Evolutionary conservation across 495 filamentous ascomycete species (phyloP).

Genomic region (Lichina pygmaea): DNA sequence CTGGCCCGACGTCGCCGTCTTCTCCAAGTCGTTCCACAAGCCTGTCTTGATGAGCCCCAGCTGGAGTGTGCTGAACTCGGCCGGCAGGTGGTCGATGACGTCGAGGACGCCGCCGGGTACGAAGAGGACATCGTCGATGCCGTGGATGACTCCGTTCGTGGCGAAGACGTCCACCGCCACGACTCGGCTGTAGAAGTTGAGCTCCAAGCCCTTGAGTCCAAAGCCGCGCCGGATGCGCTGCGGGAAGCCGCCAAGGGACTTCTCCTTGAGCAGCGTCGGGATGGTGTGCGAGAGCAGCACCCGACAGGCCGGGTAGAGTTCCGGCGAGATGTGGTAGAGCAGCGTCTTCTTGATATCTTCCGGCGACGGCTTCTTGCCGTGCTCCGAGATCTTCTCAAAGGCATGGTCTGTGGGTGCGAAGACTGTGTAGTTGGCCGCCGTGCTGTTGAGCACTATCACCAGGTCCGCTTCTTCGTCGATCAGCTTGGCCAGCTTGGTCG

Average conservation of each 20-base stretch:
- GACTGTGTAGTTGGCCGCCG: conserved; percentile 40
- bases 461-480: conserved; percentile 45
- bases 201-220: conserved; percentile 24
- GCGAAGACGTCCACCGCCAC: conserved; percentile 34
- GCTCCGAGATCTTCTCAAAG: conserved; percentile 36
- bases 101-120: conserved; percentile 35
- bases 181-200: conserved; percentile 51
- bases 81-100: conserved; percentile 38
- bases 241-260: conserved; percentile 22
- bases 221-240: conserved; percentile 41
- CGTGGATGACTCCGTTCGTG: conserved; percentile 62
- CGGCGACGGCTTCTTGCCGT: conserved; percentile 25
- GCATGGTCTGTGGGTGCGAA: conserved; percentile 58
- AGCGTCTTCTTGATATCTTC: conserved; percentile 37
- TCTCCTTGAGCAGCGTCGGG: conserved; percentile 30
- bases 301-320: conserved; percentile 28
- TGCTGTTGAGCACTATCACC: conserved; percentile 40
- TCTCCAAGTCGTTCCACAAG: conserved; percentile 22
- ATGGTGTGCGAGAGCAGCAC: conserved; percentile 38
- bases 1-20: conserved; percentile 19
- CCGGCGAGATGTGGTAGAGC: conserved; percentile 40
- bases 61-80: conserved; percentile 47
- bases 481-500: conserved; percentile 43
- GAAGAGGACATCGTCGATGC: conserved; percentile 38
- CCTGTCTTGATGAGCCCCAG: conserved; percentile 45